Evolutionary conservation across 1,284 basidiomycete genomes (phyloP).

Genomic region (Cutaneotrichosporon daszewskae): DNA sequence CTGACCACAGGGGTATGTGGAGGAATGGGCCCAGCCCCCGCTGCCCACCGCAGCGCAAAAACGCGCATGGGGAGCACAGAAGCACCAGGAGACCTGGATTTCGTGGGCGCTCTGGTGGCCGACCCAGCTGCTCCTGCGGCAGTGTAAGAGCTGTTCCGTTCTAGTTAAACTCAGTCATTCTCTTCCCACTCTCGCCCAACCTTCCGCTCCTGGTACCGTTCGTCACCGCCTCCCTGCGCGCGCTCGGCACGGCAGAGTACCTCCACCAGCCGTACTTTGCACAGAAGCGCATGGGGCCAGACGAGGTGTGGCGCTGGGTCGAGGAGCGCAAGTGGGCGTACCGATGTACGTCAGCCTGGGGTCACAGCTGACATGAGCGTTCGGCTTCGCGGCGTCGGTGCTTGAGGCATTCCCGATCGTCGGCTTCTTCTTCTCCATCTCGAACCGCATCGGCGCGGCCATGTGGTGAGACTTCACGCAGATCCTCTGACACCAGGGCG

Average conservation of each 20-base stretch:
- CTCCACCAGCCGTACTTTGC: slow-evolving; percentile 74
- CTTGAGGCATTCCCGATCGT: slow-evolving; percentile 71
- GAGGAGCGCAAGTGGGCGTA: slow-evolving; percentile 85
- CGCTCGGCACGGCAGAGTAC: slow-evolving; percentile 61
- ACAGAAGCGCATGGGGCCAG: slow-evolving; percentile 67
- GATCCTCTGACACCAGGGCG: slow-evolving; percentile 30
- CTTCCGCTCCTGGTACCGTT: slow-evolving; percentile 64
- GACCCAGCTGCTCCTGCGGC: slow-evolving; percentile 53
- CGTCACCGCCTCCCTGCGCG: slow-evolving; percentile 61
- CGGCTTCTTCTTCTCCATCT: slow-evolving; percentile 71
- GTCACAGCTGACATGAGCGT: slow-evolving; percentile 51
- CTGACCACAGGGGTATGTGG: slow-evolving; percentile 60
- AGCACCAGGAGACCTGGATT: slow-evolving; percentile 33
- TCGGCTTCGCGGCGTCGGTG: slow-evolving; percentile 72
- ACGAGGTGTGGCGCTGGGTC: slow-evolving; percentile 66
- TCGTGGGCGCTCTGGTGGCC: slow-evolving; percentile 53
- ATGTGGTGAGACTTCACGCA: slow-evolving; percentile 59
- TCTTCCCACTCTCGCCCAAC: slow-evolving; percentile 61
- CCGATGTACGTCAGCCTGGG: slow-evolving; percentile 51
- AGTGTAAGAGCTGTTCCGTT: slow-evolving; percentile 47
- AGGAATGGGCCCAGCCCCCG: slow-evolving; percentile 76
- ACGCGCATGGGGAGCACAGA: slow-evolving; percentile 18
- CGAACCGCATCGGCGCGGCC: slow-evolving; percentile 77
- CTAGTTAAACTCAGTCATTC: slow-evolving; percentile 52
- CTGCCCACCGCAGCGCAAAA: slow-evolving; percentile 24